These are phyloP conservation scores for Aspergillus jensenii DNA, from an alignment of 2,329 filamentous ascomycete species.

Conservation along the genomic window DNA sequence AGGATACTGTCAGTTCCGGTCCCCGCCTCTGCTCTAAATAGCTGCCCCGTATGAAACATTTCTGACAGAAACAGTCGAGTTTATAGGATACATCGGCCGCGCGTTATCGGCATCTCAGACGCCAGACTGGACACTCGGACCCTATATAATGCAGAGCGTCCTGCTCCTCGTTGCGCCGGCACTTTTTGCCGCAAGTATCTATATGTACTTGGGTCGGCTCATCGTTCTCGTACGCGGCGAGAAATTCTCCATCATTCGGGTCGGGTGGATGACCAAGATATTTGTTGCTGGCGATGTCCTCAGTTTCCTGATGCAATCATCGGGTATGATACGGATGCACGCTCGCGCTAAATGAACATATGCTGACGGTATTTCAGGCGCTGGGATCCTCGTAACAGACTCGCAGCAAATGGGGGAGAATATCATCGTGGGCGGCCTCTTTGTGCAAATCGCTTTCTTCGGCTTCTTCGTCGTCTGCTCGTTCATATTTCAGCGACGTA, in stretches of 20 bases:
- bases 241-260: conserved; percentile 20
- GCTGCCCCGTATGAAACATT: not conserved
- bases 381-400: conserved; percentile 23
- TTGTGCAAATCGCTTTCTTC: conserved; percentile 33
- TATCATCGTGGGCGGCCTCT: conserved; percentile 28
- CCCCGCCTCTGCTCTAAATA: not conserved
- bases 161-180: conserved; percentile 26
- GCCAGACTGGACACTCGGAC: conserved; percentile 24
- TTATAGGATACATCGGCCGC: conserved; percentile 54
- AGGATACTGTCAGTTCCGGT: conserved; percentile 12
- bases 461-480: conserved; percentile 29
- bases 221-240: conserved; percentile 23
- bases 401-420: conserved; percentile 21
- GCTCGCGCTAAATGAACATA: not conserved
- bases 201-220: conserved; percentile 27
- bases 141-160: conserved; percentile 27
- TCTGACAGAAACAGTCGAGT: conserved; percentile 43
- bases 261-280: conserved; percentile 28
- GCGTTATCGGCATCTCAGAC: conserved; percentile 41
- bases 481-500: conserved; percentile 24
- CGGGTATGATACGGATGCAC: conserved; percentile 14
- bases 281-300: conserved; percentile 31
- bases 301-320: conserved; percentile 32
- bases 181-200: conserved; percentile 29
- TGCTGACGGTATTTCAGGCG: conserved; percentile 14